phyloP scores from a whole-genome alignment of 1,284 basidiomycete species.

The Hortiboletus rubellus region DNA sequence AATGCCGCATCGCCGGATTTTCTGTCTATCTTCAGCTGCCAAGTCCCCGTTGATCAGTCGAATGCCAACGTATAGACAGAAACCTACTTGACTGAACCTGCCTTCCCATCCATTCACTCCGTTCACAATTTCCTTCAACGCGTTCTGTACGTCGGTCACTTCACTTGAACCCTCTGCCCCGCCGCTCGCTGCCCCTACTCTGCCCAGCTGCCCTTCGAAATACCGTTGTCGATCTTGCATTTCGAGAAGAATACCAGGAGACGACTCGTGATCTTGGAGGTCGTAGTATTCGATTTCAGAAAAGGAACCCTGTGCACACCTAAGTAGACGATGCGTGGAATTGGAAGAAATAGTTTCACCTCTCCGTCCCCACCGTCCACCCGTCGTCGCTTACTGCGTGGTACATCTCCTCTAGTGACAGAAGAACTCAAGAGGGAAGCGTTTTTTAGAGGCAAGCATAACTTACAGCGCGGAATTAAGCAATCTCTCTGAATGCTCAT shows the following conservation, averaged over 20 bases:
- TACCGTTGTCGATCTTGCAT: constrained; percentile 80
- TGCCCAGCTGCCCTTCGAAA: constrained; percentile 62
- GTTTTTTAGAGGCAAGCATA: neutral
- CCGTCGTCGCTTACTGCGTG: constrained; percentile 58
- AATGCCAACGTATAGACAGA: neutral
- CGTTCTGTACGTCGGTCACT: constrained; percentile 44
- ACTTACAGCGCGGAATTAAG: constrained; percentile 74
- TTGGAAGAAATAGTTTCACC: constrained; percentile 30
- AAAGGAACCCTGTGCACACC: constrained; percentile 46
- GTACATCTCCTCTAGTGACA: constrained; percentile 53
- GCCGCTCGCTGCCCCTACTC: constrained; percentile 31
- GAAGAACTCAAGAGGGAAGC: neutral
- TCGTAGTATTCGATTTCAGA: constrained; percentile 86
- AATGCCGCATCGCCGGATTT: constrained; percentile 67
- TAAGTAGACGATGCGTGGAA: neutral
- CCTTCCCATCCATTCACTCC: constrained; percentile 58
- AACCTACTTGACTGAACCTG: constrained; percentile 55
- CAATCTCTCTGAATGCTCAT: constrained; percentile 92
- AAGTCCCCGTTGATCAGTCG: neutral
- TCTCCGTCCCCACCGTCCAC: constrained; percentile 41
- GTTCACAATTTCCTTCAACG: constrained; percentile 47
- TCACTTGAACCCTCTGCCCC: constrained; percentile 23
- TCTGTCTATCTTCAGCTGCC: constrained; percentile 60
- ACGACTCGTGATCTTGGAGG: constrained; percentile 65
- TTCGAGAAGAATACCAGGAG: constrained; percentile 74